Base-by-base conservation (phyloP, 495 filamentous ascomycete species). In the Friedmanniomyces simplex region DNA sequence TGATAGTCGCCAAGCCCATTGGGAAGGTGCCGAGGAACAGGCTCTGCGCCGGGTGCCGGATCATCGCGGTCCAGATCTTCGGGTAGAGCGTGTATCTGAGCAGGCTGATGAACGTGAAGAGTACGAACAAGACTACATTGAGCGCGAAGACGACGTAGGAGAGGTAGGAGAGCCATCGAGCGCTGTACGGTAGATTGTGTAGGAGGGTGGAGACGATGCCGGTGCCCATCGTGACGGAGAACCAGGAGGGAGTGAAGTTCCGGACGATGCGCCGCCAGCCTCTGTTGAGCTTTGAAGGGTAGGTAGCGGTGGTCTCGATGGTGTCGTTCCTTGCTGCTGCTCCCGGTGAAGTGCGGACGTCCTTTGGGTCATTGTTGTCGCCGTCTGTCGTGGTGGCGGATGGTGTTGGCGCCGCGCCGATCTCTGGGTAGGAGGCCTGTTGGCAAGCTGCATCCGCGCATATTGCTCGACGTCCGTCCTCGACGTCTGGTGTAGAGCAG, bases 1-100 rank as follows among this genome's bases (percentile, higher is more conserved):
- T 69, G 21, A 84, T 76, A 1, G 79, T 85, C 0, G 79, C 77
- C 20, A 85, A 75, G 4, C 80, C 80, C 79, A 85, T 84, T 0
- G 82, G 82, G 28, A 85, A 74, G 0, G 79, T 80, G 1, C 80
- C 81, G 0, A 85, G 68, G 62, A 84, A 85, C 26, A 86, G 74
- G 1, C 76, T 79, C 58, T 85, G 81, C 0, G 72, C 73, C 0
- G 78, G 73, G 59, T 85, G 78, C 0, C 63, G 64, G 51, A 84
- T 74, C 79, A 84, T 82, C 16, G 69, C 76, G 0, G 18, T 52
- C 73, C 80, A 84, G 22, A 84, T 78, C 57, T 79, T 74, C 0
- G 80, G 82, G 54, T 82, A 85, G 1, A 85, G 60, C 0, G 69
- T 67, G 58, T 85, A 85, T 3, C 82, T 76, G 0, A 83, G 62